Percentiles rank a stretch among this genome's conserved stretches.
Conservation (phyloP, 768 basidiomycete species). For the Termitomyces sp. region DNA sequence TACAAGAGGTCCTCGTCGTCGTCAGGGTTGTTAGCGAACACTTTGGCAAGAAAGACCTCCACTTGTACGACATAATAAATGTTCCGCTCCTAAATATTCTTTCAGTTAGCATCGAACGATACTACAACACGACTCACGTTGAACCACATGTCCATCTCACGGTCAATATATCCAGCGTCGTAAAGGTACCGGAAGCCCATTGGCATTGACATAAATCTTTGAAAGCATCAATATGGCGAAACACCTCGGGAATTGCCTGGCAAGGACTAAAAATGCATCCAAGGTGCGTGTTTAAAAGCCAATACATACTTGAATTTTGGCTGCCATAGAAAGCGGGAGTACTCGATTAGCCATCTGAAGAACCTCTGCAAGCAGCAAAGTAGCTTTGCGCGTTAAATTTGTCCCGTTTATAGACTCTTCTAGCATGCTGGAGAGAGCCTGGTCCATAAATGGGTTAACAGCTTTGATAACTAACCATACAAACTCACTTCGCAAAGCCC, state of each 20-base stretch:
- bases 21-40: slow-evolving; percentile 59
- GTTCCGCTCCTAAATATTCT: slow-evolving; percentile 71
- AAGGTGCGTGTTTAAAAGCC: neutral
- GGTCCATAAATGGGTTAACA: neutral
- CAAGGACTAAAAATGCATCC: neutral
- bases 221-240: slow-evolving; percentile 22
- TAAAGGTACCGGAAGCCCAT: slow-evolving; percentile 91
- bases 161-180: slow-evolving; percentile 87
- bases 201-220: slow-evolving; percentile 89
- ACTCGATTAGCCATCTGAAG: slow-evolving; percentile 85
- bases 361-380: slow-evolving; percentile 85
- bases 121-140: slow-evolving; percentile 47
- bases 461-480: neutral
- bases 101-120: neutral
- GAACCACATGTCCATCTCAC: slow-evolving; percentile 96
- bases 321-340: slow-evolving; percentile 75
- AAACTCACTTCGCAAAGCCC: slow-evolving; percentile 78
- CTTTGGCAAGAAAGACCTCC: slow-evolving; percentile 84
- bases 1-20: slow-evolving; percentile 61
- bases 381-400: slow-evolving; percentile 83
- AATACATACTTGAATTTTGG: slow-evolving; percentile 68
- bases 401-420: slow-evolving; percentile 73
- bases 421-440: slow-evolving; percentile 85
- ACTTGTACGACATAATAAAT: slow-evolving; percentile 90
- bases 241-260: slow-evolving; percentile 80